These are phyloP conservation scores for Scutellaria barbata DNA, from an alignment of 257 asterid genomes.

Conservation along the genomic window DNA sequence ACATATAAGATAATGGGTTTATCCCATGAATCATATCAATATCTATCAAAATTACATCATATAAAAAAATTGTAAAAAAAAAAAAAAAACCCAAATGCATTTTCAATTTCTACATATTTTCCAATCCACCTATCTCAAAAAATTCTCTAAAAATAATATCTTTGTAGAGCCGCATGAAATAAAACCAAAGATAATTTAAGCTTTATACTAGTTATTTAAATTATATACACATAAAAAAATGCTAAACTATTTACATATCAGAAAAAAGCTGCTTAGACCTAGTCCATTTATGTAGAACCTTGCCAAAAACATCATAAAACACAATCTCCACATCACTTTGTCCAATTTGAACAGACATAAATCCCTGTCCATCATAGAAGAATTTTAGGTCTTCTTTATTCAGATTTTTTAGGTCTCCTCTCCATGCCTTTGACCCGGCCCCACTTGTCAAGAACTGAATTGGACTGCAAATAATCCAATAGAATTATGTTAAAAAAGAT, in stretches of 20 bases:
- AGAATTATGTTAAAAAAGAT: neutral
- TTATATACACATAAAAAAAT: neutral
- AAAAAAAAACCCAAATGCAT: neutral
- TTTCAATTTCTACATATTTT: neutral
- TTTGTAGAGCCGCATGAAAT: neutral
- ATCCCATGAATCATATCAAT: too few species aligned
- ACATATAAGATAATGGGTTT: too few species aligned
- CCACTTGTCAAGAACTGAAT: constrained; percentile 84
- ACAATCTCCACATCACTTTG: constrained; percentile 41
- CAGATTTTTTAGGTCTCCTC: constrained; percentile 62
- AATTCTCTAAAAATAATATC: neutral
- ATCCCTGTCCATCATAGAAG: constrained; percentile 89
- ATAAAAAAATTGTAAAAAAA: too few species aligned
- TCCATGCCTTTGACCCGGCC: constrained; percentile 96
- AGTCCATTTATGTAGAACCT: constrained; percentile 58
- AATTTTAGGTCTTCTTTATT: constrained; percentile 47
- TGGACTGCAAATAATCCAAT: constrained; percentile 45
- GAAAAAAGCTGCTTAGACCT: constrained; percentile 56
- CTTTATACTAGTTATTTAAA: neutral
- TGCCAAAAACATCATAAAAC: constrained; percentile 73
- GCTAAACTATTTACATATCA: constrained; percentile 34
- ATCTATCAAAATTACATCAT: too few species aligned
- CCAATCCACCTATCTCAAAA: too few species aligned
- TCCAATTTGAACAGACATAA: constrained; percentile 67
- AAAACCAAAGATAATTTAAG: neutral